Conservation (phyloP, 2,329 filamentous ascomycete genomes). For the Trichoderma hamatum region DNA sequence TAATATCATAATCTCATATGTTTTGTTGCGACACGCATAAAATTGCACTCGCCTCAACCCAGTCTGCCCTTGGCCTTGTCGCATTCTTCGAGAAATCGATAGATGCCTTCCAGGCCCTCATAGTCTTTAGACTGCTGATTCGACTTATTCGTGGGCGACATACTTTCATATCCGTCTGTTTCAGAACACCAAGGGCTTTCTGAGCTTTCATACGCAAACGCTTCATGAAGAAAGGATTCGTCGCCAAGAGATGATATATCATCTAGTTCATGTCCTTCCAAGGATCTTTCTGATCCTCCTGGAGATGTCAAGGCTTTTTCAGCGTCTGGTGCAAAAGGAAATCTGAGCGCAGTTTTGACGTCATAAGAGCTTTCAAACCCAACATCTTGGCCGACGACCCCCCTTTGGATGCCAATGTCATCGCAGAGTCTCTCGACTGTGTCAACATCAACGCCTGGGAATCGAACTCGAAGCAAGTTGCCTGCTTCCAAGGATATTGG, state of each 20-base stretch:
- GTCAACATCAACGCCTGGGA: conserved; percentile 84
- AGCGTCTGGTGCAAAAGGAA: conserved; percentile 76
- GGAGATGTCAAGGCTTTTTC: conserved; percentile 49
- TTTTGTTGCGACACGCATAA: conserved; percentile 8
- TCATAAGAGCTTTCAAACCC: conserved; percentile 71
- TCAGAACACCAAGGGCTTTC: conserved; percentile 55
- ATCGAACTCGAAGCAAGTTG: conserved; percentile 75
- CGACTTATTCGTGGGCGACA: conserved; percentile 53
- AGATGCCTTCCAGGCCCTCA: conserved; percentile 60
- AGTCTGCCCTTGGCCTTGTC: conserved; percentile 48
- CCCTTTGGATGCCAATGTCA: conserved; percentile 82
- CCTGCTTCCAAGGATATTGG: conserved; percentile 73
- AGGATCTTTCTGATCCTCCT: conserved; percentile 52
- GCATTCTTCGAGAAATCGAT: conserved; percentile 62
- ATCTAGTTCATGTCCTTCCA: conserved; percentile 47
- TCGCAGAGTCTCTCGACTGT: conserved; percentile 83
- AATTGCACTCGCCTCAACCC: conserved; percentile 30
- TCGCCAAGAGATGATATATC: conserved; percentile 41
- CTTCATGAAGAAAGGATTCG: conserved; percentile 44
- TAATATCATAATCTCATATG: conserved; percentile 6
- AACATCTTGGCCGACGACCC: conserved; percentile 74
- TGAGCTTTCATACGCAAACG: conserved; percentile 48
- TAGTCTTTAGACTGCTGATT: conserved; percentile 52
- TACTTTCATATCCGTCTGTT: conserved; percentile 53
- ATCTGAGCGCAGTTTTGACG: conserved; percentile 74